Percentiles rank a stretch among this genome's conserved stretches.
Conservation (phyloP, 768 basidiomycete genomes). For the Dioszegia hungarica region DNA sequence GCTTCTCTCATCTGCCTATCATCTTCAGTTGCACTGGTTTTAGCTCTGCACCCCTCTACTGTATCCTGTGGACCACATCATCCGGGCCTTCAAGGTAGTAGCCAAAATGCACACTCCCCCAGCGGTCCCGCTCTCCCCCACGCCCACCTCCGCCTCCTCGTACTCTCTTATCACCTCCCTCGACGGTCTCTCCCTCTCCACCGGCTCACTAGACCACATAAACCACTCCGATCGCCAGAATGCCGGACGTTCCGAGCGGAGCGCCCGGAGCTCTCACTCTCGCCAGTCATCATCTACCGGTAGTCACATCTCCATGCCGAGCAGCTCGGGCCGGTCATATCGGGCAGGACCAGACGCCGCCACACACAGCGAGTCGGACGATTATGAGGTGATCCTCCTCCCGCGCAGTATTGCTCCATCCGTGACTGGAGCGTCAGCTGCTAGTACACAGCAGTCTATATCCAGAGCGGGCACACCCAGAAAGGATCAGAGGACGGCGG, state of each 20-base stretch:
- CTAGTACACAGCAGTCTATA: too few species aligned
- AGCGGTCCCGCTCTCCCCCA: not conserved
- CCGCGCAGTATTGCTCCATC: not conserved
- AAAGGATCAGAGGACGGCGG: too few species aligned
- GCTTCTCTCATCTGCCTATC: too few species aligned
- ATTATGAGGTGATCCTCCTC: not conserved
- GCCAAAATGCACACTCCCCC: not conserved
- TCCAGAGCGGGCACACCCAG: too few species aligned
- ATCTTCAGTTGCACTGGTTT: too few species aligned
- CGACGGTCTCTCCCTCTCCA: conserved; percentile 14
- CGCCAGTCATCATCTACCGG: not conserved
- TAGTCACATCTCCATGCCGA: not conserved
- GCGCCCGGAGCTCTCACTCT: not conserved
- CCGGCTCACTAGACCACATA: not conserved
- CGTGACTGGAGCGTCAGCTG: not conserved
- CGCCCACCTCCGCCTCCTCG: conserved; percentile 4
- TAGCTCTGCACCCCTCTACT: too few species aligned
- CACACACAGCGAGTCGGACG: not conserved
- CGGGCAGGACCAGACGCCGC: too few species aligned
- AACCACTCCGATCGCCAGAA: not conserved
- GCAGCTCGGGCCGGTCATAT: not conserved
- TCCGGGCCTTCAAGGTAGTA: too few species aligned
- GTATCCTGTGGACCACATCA: too few species aligned
- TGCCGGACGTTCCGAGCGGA: not conserved
- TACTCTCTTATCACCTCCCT: conserved; percentile 19